phyloP scores from a whole-genome alignment of 345 rosid genomes.

The Excoecaria cochinchinensis region DNA sequence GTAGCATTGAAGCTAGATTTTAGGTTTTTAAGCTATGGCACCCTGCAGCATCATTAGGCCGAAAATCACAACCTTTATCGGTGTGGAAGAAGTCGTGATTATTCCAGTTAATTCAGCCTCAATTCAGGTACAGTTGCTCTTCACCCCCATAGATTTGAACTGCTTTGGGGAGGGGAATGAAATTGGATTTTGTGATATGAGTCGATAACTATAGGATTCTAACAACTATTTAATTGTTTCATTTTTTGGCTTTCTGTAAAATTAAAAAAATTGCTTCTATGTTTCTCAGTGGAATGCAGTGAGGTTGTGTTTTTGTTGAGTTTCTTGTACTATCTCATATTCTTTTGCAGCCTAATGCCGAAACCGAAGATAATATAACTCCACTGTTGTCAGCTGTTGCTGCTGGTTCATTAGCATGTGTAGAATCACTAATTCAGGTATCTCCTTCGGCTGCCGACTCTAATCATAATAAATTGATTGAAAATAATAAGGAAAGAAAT shows the following conservation, averaged over 20 bases:
- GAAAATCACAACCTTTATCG: not conserved
- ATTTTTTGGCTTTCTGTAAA: not conserved
- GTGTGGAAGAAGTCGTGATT: not conserved
- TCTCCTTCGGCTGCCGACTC: conserved; percentile 16
- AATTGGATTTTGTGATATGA: not conserved
- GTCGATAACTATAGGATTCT: not conserved
- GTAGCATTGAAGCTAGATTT: not conserved
- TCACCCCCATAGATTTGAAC: not conserved
- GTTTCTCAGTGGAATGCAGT: not conserved
- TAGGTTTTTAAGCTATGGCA: not conserved
- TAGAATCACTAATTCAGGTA: conserved; percentile 75
- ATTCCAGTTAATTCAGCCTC: not conserved
- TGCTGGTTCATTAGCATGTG: conserved; percentile 75
- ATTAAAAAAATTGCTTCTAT: not conserved
- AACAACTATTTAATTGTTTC: not conserved
- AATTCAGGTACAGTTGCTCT: not conserved
- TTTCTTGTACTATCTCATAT: not conserved
- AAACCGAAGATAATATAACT: conserved; percentile 80
- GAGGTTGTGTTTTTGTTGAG: not conserved
- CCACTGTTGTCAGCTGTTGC: conserved; percentile 89
- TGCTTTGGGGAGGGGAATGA: not conserved
- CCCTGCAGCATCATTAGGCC: not conserved
- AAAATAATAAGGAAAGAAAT: not conserved
- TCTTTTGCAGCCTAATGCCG: conserved; percentile 77
- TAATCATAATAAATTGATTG: not conserved